phyloP scores from a whole-genome alignment of 768 basidiomycete species.

The Candolleomyces eurysporus region DNA sequence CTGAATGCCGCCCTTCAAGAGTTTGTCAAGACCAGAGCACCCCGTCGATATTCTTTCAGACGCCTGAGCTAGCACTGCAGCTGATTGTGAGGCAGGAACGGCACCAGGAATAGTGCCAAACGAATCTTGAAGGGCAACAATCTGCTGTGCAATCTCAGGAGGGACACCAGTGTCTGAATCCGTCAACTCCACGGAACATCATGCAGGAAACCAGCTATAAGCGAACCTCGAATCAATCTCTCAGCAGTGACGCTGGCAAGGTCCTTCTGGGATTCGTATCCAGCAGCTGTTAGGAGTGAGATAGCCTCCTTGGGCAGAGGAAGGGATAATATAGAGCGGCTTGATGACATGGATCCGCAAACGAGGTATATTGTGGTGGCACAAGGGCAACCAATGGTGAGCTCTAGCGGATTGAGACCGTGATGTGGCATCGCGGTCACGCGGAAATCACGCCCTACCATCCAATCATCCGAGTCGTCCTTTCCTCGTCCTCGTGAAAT shows the following conservation, averaged over 20 bases:
- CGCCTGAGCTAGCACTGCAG: conserved; percentile 37
- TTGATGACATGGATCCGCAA: conserved; percentile 60
- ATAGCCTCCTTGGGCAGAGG: conserved; percentile 45
- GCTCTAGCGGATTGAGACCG: conserved; percentile 17
- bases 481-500: too few relatives aligned
- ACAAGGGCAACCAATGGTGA: conserved; percentile 15
- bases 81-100: conserved; percentile 53
- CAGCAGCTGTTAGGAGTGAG: conserved; percentile 45
- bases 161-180: conserved; percentile 52
- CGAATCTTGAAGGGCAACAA: conserved; percentile 42
- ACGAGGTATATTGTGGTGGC: conserved; percentile 65
- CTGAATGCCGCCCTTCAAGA: conserved; percentile 63
- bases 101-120: conserved; percentile 21
- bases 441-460: too few relatives aligned
- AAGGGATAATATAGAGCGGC: conserved; percentile 45
- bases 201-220: not conserved
- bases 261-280: conserved; percentile 60
- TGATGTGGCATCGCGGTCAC: too few relatives aligned
- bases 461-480: too few relatives aligned
- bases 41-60: conserved; percentile 35
- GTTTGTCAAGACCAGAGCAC: conserved; percentile 50
- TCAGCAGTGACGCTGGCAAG: conserved; percentile 42
- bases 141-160: conserved; percentile 40
- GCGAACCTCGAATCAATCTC: conserved; percentile 48
- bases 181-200: not conserved